These are phyloP conservation scores for Phialemonium atrogriseum DNA, from an alignment of 2,329 filamentous ascomycete genomes.

Conservation along the genomic window DNA sequence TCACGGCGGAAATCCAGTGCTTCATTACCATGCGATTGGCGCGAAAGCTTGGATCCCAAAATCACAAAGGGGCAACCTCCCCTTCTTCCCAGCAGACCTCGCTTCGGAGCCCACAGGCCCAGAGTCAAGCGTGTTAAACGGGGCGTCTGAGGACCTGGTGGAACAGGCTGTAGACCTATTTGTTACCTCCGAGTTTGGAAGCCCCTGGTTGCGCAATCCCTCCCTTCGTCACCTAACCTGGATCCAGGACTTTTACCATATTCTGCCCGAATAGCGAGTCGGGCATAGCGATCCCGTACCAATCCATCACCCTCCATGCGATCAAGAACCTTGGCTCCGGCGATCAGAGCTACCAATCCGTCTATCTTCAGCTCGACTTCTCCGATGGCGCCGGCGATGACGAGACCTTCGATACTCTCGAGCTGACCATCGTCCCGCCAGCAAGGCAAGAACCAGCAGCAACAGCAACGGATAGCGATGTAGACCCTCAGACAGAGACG, in stretches of 20 bases:
- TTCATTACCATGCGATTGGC: slow-evolving; percentile 53
- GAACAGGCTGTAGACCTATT: slow-evolving; percentile 48
- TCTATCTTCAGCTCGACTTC: slow-evolving; percentile 64
- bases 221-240: slow-evolving; percentile 3
- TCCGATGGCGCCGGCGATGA: slow-evolving; percentile 52
- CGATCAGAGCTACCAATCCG: slow-evolving; percentile 31
- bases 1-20: slow-evolving; percentile 60
- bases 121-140: slow-evolving; percentile 22
- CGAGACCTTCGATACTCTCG: slow-evolving; percentile 54
- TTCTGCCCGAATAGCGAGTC: slow-evolving; percentile 49
- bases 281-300: slow-evolving; percentile 66
- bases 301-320: slow-evolving; percentile 66
- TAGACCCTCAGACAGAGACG: slow-evolving; percentile 19
- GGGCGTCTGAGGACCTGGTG: slow-evolving; percentile 25
- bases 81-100: slow-evolving; percentile 39
- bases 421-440: slow-evolving; percentile 57
- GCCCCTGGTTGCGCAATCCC: slow-evolving; percentile 1
- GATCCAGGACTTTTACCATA: slow-evolving; percentile 46
- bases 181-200: slow-evolving; percentile 47
- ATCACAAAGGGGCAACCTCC: slow-evolving; percentile 45
- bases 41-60: slow-evolving; percentile 50
- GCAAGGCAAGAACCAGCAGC: slow-evolving; percentile 7
- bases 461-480: slow-evolving; percentile 10
- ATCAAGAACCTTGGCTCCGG: slow-evolving; percentile 50
- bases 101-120: slow-evolving; percentile 22